These are phyloP conservation scores for Wickerhamiella hasegawae DNA, from an alignment of 805 yeast genomes.

Conservation along the genomic window DNA sequence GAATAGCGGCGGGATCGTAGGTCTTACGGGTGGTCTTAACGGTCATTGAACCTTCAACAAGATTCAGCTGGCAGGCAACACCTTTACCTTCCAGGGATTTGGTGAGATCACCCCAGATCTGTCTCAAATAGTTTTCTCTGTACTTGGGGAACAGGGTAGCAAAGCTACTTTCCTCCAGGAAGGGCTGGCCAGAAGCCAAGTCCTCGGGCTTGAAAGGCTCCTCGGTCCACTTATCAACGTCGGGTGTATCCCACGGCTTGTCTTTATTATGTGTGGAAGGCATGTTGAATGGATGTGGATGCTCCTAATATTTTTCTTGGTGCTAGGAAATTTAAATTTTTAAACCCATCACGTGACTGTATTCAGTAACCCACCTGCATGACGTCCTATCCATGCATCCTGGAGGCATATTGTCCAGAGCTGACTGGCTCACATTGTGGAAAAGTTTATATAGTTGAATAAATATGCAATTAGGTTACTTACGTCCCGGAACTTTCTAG, in stretches of 20 bases:
- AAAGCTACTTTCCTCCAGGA: conserved; percentile 90
- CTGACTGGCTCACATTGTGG: too few species aligned
- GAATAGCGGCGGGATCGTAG: conserved; percentile 81
- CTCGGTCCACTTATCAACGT: conserved; percentile 80
- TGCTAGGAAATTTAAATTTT: too few species aligned
- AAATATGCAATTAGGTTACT: too few species aligned
- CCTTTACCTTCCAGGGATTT: conserved; percentile 52
- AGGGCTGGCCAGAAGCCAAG: conserved; percentile 70
- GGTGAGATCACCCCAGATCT: conserved; percentile 89
- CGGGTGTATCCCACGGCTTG: conserved; percentile 96
- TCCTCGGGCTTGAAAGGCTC: conserved; percentile 86
- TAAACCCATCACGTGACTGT: too few species aligned
- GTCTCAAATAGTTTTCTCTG: conserved; percentile 76
- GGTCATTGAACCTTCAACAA: conserved; percentile 95
- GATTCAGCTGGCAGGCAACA: conserved; percentile 68
- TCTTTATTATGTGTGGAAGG: conserved; percentile 86
- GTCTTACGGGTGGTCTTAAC: conserved; percentile 93
- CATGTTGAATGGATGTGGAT: too few species aligned
- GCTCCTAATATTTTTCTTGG: too few species aligned
- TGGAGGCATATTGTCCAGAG: too few species aligned
- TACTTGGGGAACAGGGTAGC: conserved; percentile 93
- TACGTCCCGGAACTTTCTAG: too few species aligned
- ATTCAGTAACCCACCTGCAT: too few species aligned
- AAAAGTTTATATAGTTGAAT: too few species aligned
- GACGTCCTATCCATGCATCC: too few species aligned